Conservation (phyloP, 140 eudicot genomes). For the Stevia rebaudiana region DNA sequence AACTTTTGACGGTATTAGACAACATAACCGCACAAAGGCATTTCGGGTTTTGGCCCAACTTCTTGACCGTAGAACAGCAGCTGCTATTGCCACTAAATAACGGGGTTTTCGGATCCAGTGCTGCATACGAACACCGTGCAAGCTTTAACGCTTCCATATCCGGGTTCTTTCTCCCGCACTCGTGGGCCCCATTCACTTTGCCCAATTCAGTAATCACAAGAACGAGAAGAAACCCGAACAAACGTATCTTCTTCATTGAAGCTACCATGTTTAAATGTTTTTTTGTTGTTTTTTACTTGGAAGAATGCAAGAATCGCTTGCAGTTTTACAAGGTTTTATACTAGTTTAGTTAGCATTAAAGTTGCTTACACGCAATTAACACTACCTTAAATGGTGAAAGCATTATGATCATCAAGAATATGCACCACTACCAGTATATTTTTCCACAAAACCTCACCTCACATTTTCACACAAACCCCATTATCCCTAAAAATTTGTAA, state of each 20-base stretch:
- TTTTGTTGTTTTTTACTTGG: background rate
- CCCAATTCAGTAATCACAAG: conserved; percentile 31
- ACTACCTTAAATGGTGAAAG: conserved; percentile 45
- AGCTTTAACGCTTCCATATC: conserved; percentile 78
- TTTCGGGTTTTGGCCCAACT: conserved; percentile 62
- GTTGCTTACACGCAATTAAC: conserved; percentile 31
- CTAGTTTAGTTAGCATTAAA: background rate
- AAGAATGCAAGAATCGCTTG: conserved; percentile 23
- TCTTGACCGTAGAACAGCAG: conserved; percentile 68
- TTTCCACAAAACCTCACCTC: background rate
- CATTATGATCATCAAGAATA: conserved; percentile 31
- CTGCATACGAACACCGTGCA: conserved; percentile 72
- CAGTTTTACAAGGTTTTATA: conserved; percentile 21
- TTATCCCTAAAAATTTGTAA: conserved; percentile 13
- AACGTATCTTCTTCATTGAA: conserved; percentile 38
- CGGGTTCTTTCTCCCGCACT: conserved; percentile 56
- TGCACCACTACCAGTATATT: conserved; percentile 47
- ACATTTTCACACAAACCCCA: conserved; percentile 47
- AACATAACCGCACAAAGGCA: conserved; percentile 94
- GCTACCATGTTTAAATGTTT: conserved; percentile 49
- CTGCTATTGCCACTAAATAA: conserved; percentile 41
- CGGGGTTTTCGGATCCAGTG: conserved; percentile 42
- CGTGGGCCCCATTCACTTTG: conserved; percentile 55
- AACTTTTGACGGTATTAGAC: conserved; percentile 56
- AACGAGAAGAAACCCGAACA: conserved; percentile 41